Base-by-base conservation (phyloP, 2,329 filamentous ascomycete species). In the Apiospora sp. region DNA sequence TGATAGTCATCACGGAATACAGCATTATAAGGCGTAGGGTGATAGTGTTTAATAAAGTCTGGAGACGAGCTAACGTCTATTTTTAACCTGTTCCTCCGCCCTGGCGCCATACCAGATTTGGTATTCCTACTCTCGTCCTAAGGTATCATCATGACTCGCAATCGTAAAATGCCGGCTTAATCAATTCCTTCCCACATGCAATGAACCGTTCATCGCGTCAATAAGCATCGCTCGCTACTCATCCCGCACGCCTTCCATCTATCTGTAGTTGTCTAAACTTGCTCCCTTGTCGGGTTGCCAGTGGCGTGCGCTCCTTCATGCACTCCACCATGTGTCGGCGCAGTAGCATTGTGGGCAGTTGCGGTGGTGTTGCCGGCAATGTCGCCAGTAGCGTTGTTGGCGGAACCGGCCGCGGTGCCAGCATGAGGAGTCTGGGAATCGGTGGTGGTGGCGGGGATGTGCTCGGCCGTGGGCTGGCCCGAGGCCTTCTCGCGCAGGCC, bases 401-500 rank as follows among this genome's bases (percentile, higher is more conserved):
- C 37, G 6, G 16, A 8, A 7, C 19, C 30, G 6, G 16, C 30
- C 8, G 30, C 8, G 7, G 54, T 61, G 54, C 7, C 14, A 27
- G 27, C 44, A 48, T 48, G 44, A 7, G 14, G 43, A 44, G 54
- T 43, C 22, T 43, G 37, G 22, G 64, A 24, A 12, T 22, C 37
- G 10, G 67, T 24, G 44, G 67, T 68, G 43, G 67, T 48, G n/a
- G 67, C 41, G 30, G 68, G 68, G 34, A 41, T 41, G 19, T 64
- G 58, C 46, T 51, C 68, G 16, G 72, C 67, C 34, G 67, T 49
- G 19, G 70, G 70, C 8, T 58, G 49, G 37, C 72, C 72, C 34
- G 70, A 54, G 3, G 72, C 72, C 68, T 73, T 73, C 44, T 73
- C 72, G 24, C 72, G 61, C 70, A 73, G 49, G 10, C 44, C 37